Evolutionary conservation across 345 rosid species (phyloP), one percentile per base, ranked within the genome.

Genomic region (Linum tenue): DNA sequence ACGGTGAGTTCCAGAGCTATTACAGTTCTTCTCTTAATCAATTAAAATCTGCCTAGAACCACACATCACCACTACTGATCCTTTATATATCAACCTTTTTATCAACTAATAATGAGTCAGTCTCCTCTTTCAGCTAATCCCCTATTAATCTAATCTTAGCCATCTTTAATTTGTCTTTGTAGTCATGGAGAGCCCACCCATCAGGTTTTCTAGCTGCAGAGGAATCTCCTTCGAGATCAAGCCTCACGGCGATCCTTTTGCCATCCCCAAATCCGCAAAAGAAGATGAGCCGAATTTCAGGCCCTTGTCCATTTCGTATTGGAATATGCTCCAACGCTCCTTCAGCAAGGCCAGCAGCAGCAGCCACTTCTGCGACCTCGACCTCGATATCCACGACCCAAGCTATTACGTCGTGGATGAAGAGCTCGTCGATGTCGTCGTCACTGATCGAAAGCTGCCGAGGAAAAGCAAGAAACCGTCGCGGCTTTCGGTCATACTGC

Each of bases 301-400:
- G 73, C 10, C 75, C 59, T 48, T 70, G 80, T 77, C 67, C 75
- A 64, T 80, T 82, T 7, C 79, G 81, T 84, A 55, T 70, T 16
- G 50, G 41, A 59, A 78, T 77, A 44, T 64, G 68, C 77, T 69
- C 78, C 65, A 66, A 63, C 76, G 73, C 58, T 79, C 92, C 4
- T 17, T 43, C 36, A 87, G 95, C 69, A 75, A 73, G 66, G 8
- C 82, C n/a, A n/a, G n/a, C n/a, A n/a, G n/a, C 3, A 88, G 92
- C 59, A 82, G 92, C 79, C 97, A 86, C 76, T 88, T 83, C 76
- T 84, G 92, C 51, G 92, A 90, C 36, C 77, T 84, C 9, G 90
- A 89, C 5, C 64, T 60, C 4, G 80, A 79, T 0, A 74, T n/a
- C n/a, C n/a, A n/a, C n/a, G n/a, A n/a, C n/a, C n/a, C n/a, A n/a